Conservation (phyloP, 2,329 filamentous ascomycete species). For the Paraphoma chrysanthemicola region DNA sequence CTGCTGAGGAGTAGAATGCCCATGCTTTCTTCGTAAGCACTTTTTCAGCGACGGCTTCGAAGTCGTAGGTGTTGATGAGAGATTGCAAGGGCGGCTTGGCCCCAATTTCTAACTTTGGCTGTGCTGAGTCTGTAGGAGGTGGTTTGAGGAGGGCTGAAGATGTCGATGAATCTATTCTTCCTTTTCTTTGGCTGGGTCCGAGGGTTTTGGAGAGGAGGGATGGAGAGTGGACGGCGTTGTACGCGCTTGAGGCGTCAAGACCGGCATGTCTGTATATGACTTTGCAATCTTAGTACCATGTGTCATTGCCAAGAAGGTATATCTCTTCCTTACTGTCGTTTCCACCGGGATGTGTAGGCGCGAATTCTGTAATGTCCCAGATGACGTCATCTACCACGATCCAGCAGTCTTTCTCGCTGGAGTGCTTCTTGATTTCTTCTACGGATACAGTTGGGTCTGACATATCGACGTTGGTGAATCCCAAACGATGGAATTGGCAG, state of each 20-base stretch:
- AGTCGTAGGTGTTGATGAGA: slow-evolving; percentile 52
- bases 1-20: slow-evolving; percentile 58
- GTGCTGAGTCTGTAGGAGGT: slow-evolving; percentile 7
- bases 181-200: slow-evolving; percentile 30
- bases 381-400: slow-evolving; percentile 70
- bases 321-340: slow-evolving; percentile 30
- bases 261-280: slow-evolving; percentile 30
- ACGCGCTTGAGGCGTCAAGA: slow-evolving; percentile 47
- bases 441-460: slow-evolving; percentile 6
- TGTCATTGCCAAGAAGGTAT: background rate
- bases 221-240: slow-evolving; percentile 58
- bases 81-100: slow-evolving; percentile 48
- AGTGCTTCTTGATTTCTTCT: slow-evolving; percentile 16
- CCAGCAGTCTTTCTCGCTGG: slow-evolving; percentile 55
- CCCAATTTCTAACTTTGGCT: slow-evolving; percentile 2
- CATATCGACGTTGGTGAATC: background rate
- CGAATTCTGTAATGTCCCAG: slow-evolving; percentile 70
- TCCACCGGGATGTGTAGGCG: slow-evolving; percentile 65
- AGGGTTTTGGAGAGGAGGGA: slow-evolving; percentile 46
- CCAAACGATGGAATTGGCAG: background rate
- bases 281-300: background rate
- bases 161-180: slow-evolving; percentile 11
- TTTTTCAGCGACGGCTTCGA: slow-evolving; percentile 50
- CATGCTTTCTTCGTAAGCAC: slow-evolving; percentile 50
- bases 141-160: slow-evolving; percentile 7